Evolutionary conservation across 2,329 filamentous ascomycete species (phyloP).

Genomic region (Falciphora oryzae): DNA sequence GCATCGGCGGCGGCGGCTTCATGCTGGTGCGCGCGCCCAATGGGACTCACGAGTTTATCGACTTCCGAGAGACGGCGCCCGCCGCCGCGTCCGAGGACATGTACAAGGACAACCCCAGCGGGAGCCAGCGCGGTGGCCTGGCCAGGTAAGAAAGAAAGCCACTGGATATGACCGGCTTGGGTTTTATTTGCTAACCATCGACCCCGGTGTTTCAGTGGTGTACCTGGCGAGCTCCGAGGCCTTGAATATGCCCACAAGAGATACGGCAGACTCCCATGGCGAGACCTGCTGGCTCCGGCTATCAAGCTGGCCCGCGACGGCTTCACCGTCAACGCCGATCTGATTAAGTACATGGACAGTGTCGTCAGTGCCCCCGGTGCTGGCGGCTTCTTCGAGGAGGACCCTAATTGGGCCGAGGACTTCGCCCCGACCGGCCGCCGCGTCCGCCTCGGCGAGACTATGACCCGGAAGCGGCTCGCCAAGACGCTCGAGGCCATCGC

Average conservation of each 20-base stretch:
- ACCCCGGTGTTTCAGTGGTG: constrained; percentile 36
- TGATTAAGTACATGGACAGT: constrained; percentile 63
- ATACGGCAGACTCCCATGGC: constrained; percentile 61
- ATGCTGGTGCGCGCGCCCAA: constrained; percentile 62
- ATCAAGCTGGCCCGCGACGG: constrained; percentile 67
- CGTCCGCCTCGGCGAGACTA: constrained; percentile 62
- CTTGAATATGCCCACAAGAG: constrained; percentile 66
- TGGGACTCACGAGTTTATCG: constrained; percentile 70
- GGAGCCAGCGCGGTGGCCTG: constrained; percentile 63
- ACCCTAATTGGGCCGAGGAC: constrained; percentile 74
- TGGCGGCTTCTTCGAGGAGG: constrained; percentile 60
- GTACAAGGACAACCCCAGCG: constrained; percentile 63
- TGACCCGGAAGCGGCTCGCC: constrained; percentile 70
- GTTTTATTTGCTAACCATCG: constrained; percentile 11
- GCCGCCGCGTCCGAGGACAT: constrained; percentile 74
- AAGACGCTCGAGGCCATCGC: constrained; percentile 68
- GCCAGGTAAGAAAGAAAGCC: constrained; percentile 53
- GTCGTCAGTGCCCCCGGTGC: constrained; percentile 32
- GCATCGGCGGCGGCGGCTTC: constrained; percentile 76
- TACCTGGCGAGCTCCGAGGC: constrained; percentile 67
- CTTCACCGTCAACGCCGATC: constrained; percentile 65
- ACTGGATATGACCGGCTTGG: neutral
- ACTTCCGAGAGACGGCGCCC: constrained; percentile 81
- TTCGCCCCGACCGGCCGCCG: constrained; percentile 72
- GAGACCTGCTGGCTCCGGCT: constrained; percentile 61